Evolutionary conservation across 2,329 filamentous ascomycete genomes (phyloP).

Genomic region (Stachybotrys chlorohalonatus): DNA sequence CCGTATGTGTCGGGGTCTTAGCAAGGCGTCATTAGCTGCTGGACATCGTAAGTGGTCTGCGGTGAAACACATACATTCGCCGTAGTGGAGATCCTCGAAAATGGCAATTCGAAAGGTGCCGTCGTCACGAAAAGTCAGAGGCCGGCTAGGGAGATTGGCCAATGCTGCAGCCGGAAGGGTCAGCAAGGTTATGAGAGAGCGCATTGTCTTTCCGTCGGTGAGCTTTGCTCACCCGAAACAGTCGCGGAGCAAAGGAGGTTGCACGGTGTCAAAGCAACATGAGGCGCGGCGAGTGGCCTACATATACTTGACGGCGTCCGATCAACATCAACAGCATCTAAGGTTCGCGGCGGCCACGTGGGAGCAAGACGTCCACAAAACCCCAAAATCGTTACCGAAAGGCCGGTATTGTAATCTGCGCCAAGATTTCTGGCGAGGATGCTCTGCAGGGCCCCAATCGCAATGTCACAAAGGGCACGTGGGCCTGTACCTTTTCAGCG

Average conservation of each 20-base stretch:
- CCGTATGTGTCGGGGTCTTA: conserved; percentile 5
- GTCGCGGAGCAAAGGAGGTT: not conserved
- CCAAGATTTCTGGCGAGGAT: not conserved
- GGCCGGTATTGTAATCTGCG: not conserved
- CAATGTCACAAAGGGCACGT: not conserved
- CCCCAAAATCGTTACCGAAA: not conserved
- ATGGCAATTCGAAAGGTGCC: conserved; percentile 46
- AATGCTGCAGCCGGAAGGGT: not conserved
- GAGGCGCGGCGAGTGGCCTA: not conserved
- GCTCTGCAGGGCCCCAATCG: not conserved
- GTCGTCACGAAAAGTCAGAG: conserved; percentile 26
- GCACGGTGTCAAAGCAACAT: not conserved
- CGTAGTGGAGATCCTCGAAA: conserved; percentile 64
- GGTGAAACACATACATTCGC: conserved; percentile 43
- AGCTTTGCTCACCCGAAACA: not conserved
- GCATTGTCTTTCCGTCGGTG: not conserved
- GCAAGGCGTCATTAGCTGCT: not conserved
- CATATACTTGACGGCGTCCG: not conserved
- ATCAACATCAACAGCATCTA: not conserved
- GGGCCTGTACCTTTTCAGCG: not conserved
- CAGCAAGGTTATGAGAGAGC: not conserved
- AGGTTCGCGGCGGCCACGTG: not conserved
- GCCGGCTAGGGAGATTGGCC: not conserved
- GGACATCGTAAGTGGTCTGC: not conserved
- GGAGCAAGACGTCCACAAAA: not conserved